Evolutionary conservation across 2,329 filamentous ascomycete genomes (phyloP).

Genomic region (Apiospora phragmitis): DNA sequence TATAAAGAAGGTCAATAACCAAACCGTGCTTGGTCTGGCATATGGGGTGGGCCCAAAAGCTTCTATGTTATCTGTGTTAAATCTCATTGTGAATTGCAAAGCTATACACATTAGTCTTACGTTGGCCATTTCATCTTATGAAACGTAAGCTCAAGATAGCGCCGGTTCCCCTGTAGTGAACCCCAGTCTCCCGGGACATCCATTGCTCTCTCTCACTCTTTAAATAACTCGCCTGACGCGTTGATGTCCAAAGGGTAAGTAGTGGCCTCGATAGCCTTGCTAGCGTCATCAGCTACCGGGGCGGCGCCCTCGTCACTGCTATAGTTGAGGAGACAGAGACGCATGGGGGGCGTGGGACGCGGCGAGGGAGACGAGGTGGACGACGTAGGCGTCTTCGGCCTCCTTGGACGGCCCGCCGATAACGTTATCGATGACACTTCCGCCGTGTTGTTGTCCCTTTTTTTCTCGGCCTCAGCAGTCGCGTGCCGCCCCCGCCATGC

Average conservation of each 20-base stretch:
- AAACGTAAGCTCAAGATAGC: background rate
- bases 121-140: too few relatives aligned
- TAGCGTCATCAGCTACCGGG: background rate
- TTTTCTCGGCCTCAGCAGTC: background rate
- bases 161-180: background rate
- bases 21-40: too few relatives aligned
- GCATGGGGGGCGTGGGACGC: background rate
- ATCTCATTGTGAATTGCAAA: too few relatives aligned
- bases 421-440: background rate
- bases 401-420: background rate
- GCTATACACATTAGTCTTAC: too few relatives aligned
- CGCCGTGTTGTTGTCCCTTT: background rate
- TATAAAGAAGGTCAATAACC: too few relatives aligned
- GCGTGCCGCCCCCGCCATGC: constrained; percentile 25
- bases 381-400: constrained; percentile 4
- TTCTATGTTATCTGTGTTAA: background rate
- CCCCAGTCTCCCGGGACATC: background rate
- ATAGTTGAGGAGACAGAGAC: background rate
- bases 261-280: background rate
- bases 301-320: background rate
- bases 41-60: background rate
- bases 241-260: background rate
- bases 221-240: background rate
- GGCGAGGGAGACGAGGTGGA: background rate
- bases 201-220: background rate